Evolutionary conservation across 768 basidiomycete genomes (phyloP).

Genomic region (Lactarius tabidus): DNA sequence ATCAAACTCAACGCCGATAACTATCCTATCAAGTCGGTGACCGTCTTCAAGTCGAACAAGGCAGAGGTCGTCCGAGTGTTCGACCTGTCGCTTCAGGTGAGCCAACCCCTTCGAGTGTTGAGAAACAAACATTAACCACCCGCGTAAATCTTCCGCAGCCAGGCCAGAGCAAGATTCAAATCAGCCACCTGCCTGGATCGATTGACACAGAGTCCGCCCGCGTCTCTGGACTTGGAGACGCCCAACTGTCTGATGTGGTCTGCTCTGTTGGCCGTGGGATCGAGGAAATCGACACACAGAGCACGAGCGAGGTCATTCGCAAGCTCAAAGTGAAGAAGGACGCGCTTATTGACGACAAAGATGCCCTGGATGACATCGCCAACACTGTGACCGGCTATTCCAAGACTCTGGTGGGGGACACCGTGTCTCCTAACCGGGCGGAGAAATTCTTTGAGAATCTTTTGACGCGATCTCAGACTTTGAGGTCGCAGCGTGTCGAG

Average conservation of each 20-base stretch:
- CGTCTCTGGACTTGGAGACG: constrained; percentile 46
- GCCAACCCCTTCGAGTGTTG: constrained; percentile 20
- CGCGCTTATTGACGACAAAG: constrained; percentile 37
- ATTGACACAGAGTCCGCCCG: constrained; percentile 52
- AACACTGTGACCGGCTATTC: constrained; percentile 43
- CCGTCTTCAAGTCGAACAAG: constrained; percentile 51
- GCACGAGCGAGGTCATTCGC: constrained; percentile 26
- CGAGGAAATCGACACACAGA: constrained; percentile 26
- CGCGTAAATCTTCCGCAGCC: constrained; percentile 33
- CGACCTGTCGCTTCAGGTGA: constrained; percentile 46
- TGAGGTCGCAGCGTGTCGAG: constrained; percentile 34
- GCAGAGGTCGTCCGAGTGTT: constrained; percentile 56
- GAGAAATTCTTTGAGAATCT: constrained; percentile 41
- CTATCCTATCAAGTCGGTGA: constrained; percentile 49
- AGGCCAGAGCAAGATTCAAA: constrained; percentile 50
- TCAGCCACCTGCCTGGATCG: constrained; percentile 45
- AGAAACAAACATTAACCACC: neutral
- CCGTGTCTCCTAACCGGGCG: constrained; percentile 39
- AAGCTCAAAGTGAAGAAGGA: constrained; percentile 35
- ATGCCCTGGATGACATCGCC: constrained; percentile 40
- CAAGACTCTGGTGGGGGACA: constrained; percentile 41
- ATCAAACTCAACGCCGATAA: constrained; percentile 30
- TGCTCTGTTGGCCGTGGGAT: constrained; percentile 36
- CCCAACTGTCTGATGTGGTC: constrained; percentile 54
- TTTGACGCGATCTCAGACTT: constrained; percentile 37